Base-by-base conservation (phyloP, 208 protist genomes). In the Balamuthia mandrillaris region DNA sequence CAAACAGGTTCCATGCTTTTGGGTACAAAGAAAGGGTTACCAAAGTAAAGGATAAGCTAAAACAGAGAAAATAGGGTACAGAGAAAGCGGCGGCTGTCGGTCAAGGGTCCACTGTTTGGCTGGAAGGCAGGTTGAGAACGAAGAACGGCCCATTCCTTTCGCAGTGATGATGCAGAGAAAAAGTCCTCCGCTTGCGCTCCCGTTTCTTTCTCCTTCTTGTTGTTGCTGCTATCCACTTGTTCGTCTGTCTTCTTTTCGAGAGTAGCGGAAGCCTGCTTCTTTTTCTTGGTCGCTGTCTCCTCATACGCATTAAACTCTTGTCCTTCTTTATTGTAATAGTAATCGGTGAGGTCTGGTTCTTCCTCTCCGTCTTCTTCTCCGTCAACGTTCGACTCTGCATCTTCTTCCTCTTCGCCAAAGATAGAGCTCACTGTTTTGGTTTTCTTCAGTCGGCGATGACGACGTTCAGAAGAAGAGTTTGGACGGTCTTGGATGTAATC, bases 91-190 rank as follows among this genome's bases (percentile, higher is more conserved):
- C 24, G 42, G 35, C 39, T 12, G 24, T 72, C 63, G 37, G 49
- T 72, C 16, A 41, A 12, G 12, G 16, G 63, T 7, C 63, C 63
- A 24, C 35, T 27, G 63, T 72, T 72, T 35, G 63, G 63, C 63
- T 72, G 63, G 63, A 72, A 72, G 63, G 63, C 31, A 18, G 63
- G 63, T 41, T 72, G 63, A 12, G 63, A n/a, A n/a, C n/a, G n/a
- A n/a, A n/a, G n/a, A n/a, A n/a, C n/a, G n/a, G n/a, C n/a, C n/a
- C n/a, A n/a, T n/a, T n/a, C n/a, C n/a, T n/a, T n/a, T n/a, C n/a
- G n/a, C n/a, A n/a, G n/a, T n/a, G n/a, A n/a, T n/a, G n/a, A n/a
- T n/a, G n/a, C n/a, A n/a, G n/a, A n/a, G n/a, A n/a, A n/a, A n/a
- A n/a, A n/a, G n/a, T n/a, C n/a, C n/a, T n/a, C n/a, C n/a, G n/a